Evolutionary conservation across 208 protist species (phyloP).

Genomic region (Trypanosoma platydactyli): DNA sequence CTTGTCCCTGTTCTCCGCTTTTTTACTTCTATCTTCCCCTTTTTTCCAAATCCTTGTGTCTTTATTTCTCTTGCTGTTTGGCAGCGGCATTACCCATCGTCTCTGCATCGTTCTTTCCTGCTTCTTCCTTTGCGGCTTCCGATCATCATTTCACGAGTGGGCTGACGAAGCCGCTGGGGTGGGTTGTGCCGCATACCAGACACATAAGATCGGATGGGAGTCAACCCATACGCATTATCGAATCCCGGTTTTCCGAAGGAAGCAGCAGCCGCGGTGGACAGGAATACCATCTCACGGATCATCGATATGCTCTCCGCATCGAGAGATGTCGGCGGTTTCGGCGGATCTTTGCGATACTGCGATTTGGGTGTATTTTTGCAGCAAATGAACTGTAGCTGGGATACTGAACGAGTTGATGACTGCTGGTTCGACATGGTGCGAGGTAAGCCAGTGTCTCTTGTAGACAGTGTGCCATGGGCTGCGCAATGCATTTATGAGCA

Average conservation of each 20-base stretch:
- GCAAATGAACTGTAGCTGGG: conserved; percentile 41
- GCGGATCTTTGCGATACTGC: conserved; percentile 49
- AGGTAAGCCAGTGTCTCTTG: conserved; percentile 41
- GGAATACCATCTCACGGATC: background rate
- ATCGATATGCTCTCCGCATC: conserved; percentile 39
- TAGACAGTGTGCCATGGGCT: conserved; percentile 42
- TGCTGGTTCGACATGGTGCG: conserved; percentile 81
- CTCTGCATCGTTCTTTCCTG: too few species aligned
- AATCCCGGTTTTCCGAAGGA: background rate
- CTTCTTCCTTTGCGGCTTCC: background rate
- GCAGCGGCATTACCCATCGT: too few species aligned
- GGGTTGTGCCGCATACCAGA: background rate
- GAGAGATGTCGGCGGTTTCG: conserved; percentile 48
- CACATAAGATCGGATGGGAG: background rate
- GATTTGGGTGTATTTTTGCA: conserved; percentile 42
- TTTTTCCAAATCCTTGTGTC: conserved; percentile 10
- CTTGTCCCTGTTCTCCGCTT: background rate
- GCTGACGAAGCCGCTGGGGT: background rate
- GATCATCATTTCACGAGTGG: too few species aligned
- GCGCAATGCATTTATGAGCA: conserved; percentile 56
- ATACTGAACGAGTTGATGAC: conserved; percentile 67
- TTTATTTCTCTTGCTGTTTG: too few species aligned
- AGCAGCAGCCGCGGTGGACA: background rate
- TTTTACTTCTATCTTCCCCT: conserved; percentile 14
- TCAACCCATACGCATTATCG: conserved; percentile 17